Evolutionary conservation across 768 basidiomycete species (phyloP), one percentile per base, ranked within the genome.

Genomic region (Sarcodon aspratus): DNA sequence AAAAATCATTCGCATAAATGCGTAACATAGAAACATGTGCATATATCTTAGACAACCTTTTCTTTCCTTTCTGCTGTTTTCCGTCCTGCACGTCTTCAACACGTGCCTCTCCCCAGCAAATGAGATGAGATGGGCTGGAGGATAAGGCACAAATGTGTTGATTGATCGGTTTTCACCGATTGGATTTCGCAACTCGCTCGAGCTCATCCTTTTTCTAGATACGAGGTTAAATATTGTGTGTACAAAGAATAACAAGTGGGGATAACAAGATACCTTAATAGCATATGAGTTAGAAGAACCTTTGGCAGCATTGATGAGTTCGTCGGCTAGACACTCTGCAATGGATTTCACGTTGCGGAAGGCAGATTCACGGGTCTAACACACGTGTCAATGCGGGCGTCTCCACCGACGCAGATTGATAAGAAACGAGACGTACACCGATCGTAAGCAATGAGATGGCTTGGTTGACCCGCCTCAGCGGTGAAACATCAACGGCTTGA

Each of bases 281-380:
- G 95, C 95, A 67, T 98, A 99, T 48, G 95, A 98, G 85, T 99
- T 99, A 63, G 94, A 97, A 45, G 96, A 98, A 55, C 96, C 96
- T 76, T 99, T 98, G 56, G 95, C 96, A 48, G 96, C 96, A 69
- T 99, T 99, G 79, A 98, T 97, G 63, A 98, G 85, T 69, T 99
- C 96, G 66, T 98, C 96, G 52, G 96, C 95, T 47, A 98, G 79
- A 72, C 95, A 97, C 74, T 98, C 95, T 52, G 96, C 93, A 60
- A 99, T 86, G 52, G 93, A 96, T 72, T 99, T 99, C 61, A 97
- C 90, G 74, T 99, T 99, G 71, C 96, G 91, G 92, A 99, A 99
- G 47, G 96, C 93, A 43, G 95, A 97, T 72, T 99, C 96, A 64
- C 96, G 96, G 55, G 95, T 96, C 92, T 96, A 51, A 17, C 42